A percentile compares a stretch with the other conserved stretches of the same genome.
Evolutionary conservation across 2,329 filamentous ascomycete species (phyloP).

Genomic region (Claviceps capensis): DNA sequence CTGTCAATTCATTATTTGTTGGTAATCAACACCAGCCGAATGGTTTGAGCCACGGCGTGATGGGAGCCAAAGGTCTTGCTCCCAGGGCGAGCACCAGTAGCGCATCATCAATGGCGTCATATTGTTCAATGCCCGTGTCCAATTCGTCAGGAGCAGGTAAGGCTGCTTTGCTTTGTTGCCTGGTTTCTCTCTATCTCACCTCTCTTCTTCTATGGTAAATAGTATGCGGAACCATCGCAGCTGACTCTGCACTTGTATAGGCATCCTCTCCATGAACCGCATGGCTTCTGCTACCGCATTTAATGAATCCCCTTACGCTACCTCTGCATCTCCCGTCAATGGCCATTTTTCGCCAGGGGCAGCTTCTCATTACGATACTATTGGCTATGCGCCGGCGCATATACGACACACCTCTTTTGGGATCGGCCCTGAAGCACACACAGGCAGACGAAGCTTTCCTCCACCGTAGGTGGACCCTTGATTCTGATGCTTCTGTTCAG

Average conservation of each 20-base stretch:
- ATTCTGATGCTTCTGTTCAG: background rate
- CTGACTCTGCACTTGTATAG: constrained; percentile 35
- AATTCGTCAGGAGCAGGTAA: constrained; percentile 56
- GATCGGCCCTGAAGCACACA: constrained; percentile 42
- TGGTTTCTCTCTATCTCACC: background rate
- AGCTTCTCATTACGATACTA: constrained; percentile 57
- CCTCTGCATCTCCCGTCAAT: constrained; percentile 52
- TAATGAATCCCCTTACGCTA: constrained; percentile 54
- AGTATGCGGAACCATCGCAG: constrained; percentile 35
- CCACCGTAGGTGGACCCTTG: constrained; percentile 56
- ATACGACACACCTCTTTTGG: constrained; percentile 41
- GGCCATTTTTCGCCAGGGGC: constrained; percentile 49
- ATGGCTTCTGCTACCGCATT: constrained; percentile 51
- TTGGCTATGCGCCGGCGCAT: constrained; percentile 59
- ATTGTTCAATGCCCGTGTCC: constrained; percentile 58
- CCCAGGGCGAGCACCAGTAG: constrained; percentile 45
- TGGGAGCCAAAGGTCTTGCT: constrained; percentile 29
- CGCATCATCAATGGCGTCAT: constrained; percentile 50
- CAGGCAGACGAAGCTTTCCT: constrained; percentile 52
- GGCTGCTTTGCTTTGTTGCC: background rate
- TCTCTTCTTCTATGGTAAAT: background rate
- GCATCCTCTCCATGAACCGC: constrained; percentile 58
- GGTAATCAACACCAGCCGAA: constrained; percentile 30
- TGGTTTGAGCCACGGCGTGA: constrained; percentile 41
- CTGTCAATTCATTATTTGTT: constrained; percentile 50